Conservation (phyloP, 2,329 filamentous ascomycete genomes). For the Pseudopyricularia cyperi region DNA sequence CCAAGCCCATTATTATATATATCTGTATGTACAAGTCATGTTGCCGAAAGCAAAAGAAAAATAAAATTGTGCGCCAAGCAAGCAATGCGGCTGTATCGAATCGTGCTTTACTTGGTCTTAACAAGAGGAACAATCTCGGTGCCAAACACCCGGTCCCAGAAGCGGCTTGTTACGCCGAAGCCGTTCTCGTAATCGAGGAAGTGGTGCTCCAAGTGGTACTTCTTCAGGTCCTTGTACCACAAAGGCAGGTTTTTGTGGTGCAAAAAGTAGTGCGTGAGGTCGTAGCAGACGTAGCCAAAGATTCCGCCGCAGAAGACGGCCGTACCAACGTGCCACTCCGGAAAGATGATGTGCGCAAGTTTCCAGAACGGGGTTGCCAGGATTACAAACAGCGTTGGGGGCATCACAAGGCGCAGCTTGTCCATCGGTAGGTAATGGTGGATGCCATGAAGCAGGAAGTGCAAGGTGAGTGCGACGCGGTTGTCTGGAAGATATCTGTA, state of each 20-base stretch:
- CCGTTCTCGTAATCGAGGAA: conserved; percentile 97
- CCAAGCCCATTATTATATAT: not conserved
- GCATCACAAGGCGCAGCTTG: conserved; percentile 93
- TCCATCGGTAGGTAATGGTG: conserved; percentile 99
- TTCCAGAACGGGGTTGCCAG: conserved; percentile 89
- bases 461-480: conserved; percentile 67
- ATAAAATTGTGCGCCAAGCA: not conserved
- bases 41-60: not conserved
- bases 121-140: conserved; percentile 51
- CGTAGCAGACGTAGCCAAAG: conserved; percentile 93
- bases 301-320: conserved; percentile 80
- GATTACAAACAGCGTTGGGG: conserved; percentile 70
- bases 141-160: conserved; percentile 90
- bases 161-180: conserved; percentile 89
- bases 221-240: conserved; percentile 89
- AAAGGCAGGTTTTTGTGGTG: conserved; percentile 85
- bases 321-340: conserved; percentile 68
- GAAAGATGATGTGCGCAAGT: conserved; percentile 71
- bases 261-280: conserved; percentile 96
- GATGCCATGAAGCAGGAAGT: conserved; percentile 92
- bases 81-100: not conserved
- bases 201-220: conserved; percentile 93
- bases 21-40: too few relatives aligned
- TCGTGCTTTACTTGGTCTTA: conserved; percentile 18
- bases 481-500: conserved; percentile 79